Evolutionary conservation across 2,329 filamentous ascomycete genomes (phyloP), one percentile per base, ranked within the genome.

Genomic region (Huntiella moniliformis): DNA sequence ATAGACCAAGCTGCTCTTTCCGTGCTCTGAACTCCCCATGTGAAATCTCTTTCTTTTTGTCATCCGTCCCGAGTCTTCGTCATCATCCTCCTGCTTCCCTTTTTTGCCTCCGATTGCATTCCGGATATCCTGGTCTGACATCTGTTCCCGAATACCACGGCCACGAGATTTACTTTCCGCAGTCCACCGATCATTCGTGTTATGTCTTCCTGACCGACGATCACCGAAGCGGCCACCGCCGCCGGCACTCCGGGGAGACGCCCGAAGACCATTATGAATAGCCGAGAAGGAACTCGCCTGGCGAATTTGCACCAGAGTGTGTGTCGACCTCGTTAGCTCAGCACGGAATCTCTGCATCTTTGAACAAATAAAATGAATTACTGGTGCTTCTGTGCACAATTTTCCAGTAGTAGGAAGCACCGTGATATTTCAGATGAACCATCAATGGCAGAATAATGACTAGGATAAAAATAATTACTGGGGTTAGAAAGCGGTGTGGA

Each of bases 241-340:
- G 13, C 10, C 39, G 13, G 6, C 18, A 28, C 39, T 44, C 11
- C 22, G 35, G 46, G 17, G 44, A 40, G 28, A 42, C 38, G 15
- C 32, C 28, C 39, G 42, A 18, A 84, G 65, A 11, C 80, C 80
- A 39, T 70, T 67, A 52, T 76, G 72, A 55, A 86, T 85, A 38
- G 79, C 79, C 7, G 79, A 80, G 50, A 83, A 67, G 37, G 52
- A 54, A 7, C 53, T 52, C 10, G 22, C 22, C 22, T 28, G 22
- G 22, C 22, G 22, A 28, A 10, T 28, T 8, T 28, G 22, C 22
- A 28, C 22, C 22, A 28, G 22, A 28, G 22, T 28, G 6, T 28
- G 22, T 28, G 22, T 28, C 10, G 22, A 28, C 22, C 10, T 28
- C 10, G 22, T 8, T 8, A 28, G 4, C 10, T 28, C 22, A 8